Evolutionary conservation across 2,329 filamentous ascomycete genomes (phyloP), one percentile per base, ranked within the genome.

Genomic region (Calonectria henricotiae): DNA sequence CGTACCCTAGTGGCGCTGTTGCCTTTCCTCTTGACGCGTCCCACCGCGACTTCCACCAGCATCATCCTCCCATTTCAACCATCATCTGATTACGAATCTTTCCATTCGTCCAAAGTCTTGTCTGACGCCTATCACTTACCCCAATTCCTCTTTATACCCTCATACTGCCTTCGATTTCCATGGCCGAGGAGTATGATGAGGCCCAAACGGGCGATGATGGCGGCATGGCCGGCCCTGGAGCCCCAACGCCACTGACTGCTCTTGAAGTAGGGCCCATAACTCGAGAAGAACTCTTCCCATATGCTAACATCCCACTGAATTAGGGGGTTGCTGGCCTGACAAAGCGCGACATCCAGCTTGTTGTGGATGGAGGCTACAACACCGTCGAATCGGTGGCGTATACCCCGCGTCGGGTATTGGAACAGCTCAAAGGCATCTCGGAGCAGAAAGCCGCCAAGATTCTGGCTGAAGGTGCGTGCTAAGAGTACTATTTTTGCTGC

Each of bases 361-460:
- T 99, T 25, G 87, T 97, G 20, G 96, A 98, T 79, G 95, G 94
- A 44, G 96, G 96, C 5, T 98, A 91, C 82, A 94, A 98, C 81
- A 99, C 96, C 0, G 95, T 99, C 43, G 96, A 99, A 83, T 92
- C 95, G 2, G 93, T 99, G 71, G 96, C 96, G 61, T 99, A 99
- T 81, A 98, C 90, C 3, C 90, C 96, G 80, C 93, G 89, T 64
- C 90, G 96, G 79, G 86, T 92, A 67, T 85, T 99, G 20, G 96
- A 99, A 82, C 94, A 97, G 81, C 96, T 99, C 83, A 99, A 98
- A 82, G 96, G 96, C 68, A 98, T 99, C 39, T 99, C 96, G 1
- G 96, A 98, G 83, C 93, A 97, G 79, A 99, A 99, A 82, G 96
- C 97, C 2, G 91, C 90, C 39, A 98, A 98, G 80, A 91, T 99